Conservation (phyloP, 1,284 basidiomycete species). For the Quambalaria eucalypti region DNA sequence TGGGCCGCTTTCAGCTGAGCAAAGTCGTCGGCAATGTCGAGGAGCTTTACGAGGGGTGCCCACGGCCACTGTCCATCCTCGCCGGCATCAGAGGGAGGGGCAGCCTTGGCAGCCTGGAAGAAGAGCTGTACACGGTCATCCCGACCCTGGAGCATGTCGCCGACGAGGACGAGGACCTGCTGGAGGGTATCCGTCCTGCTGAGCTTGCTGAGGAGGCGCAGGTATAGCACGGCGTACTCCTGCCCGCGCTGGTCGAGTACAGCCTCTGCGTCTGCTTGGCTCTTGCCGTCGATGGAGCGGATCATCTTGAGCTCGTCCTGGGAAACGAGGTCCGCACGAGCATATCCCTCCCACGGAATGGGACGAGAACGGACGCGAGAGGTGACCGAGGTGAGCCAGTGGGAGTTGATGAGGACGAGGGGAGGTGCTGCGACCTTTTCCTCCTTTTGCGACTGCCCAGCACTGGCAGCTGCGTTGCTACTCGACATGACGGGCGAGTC, state of each 20-base stretch:
- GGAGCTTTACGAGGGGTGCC: constrained; percentile 70
- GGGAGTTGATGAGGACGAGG: constrained; percentile 72
- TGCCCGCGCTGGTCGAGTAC: constrained; percentile 47
- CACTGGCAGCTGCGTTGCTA: no score
- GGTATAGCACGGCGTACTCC: constrained; percentile 76
- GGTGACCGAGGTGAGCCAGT: constrained; percentile 77
- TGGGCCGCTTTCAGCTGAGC: constrained; percentile 80
- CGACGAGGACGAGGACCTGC: constrained; percentile 79
- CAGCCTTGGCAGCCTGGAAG: constrained; percentile 13
- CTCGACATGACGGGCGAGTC: no score
- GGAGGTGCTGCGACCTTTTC: constrained; percentile 47
- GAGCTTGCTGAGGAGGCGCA: constrained; percentile 82
- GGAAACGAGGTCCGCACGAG: constrained; percentile 82
- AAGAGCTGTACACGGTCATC: constrained; percentile 46
- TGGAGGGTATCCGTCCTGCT: constrained; percentile 88
- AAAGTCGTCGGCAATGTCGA: constrained; percentile 85
- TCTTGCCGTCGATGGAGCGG: constrained; percentile 51
- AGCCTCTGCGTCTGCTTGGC: constrained; percentile 74
- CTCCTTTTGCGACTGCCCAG: no score
- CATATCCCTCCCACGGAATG: constrained; percentile 97
- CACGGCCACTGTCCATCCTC: constrained; percentile 65
- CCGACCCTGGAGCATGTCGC: constrained; percentile 70
- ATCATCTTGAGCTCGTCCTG: constrained; percentile 80
- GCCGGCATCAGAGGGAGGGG: neutral
- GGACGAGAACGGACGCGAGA: constrained; percentile 78